Percentiles rank a stretch among this genome's conserved stretches.
These are phyloP conservation scores for Fusarium sp. DNA, from an alignment of 2,329 filamentous ascomycete genomes.

Conservation along the genomic window DNA sequence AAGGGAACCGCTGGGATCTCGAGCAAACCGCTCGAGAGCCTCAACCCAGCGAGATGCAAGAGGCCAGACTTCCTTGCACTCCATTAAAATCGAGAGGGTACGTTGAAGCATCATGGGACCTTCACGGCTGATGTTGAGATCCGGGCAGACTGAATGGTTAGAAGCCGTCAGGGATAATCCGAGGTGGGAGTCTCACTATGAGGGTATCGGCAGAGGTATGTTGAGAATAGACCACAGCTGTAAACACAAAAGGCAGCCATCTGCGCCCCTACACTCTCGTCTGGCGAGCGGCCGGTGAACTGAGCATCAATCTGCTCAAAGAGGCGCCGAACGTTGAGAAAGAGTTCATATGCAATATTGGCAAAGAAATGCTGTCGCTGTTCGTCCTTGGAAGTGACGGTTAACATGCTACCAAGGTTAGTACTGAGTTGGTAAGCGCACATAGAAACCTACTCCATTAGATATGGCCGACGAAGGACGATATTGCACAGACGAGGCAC, in stretches of 20 bases:
- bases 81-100: slow-evolving; percentile 58
- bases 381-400: slow-evolving; percentile 53
- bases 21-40: slow-evolving; percentile 59
- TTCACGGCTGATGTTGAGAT: slow-evolving; percentile 52
- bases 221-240: slow-evolving; percentile 64
- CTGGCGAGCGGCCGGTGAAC: slow-evolving; percentile 57
- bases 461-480: slow-evolving; percentile 65
- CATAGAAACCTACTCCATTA: slow-evolving; percentile 58
- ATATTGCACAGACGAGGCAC: slow-evolving; percentile 68
- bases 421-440: not conserved
- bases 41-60: slow-evolving; percentile 65
- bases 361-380: slow-evolving; percentile 54
- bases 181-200: slow-evolving; percentile 51
- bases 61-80: slow-evolving; percentile 64
- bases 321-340: slow-evolving; percentile 59
- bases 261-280: slow-evolving; percentile 64
- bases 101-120: slow-evolving; percentile 60
- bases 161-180: slow-evolving; percentile 5
- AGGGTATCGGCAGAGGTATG: slow-evolving; percentile 64
- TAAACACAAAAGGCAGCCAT: slow-evolving; percentile 68
- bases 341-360: slow-evolving; percentile 59
- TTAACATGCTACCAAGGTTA: slow-evolving; percentile 55
- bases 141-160: slow-evolving; percentile 55
- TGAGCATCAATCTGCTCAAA: slow-evolving; percentile 65
- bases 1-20: slow-evolving; percentile 55